phyloP scores from a whole-genome alignment of 2,329 filamentous ascomycete genomes.

The Pseudogymnoascus sp. region DNA sequence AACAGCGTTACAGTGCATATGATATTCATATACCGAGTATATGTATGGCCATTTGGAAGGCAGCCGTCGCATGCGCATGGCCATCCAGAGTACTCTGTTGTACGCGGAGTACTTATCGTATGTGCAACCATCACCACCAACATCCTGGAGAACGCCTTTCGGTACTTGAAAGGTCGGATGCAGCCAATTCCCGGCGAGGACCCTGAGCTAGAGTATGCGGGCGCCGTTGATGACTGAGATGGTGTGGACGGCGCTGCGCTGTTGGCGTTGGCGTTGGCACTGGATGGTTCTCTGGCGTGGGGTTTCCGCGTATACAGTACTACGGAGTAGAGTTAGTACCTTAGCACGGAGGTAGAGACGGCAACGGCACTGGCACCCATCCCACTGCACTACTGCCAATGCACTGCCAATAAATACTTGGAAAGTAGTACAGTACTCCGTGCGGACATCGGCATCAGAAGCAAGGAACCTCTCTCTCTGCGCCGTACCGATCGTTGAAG shows the following conservation, averaged over 20 bases:
- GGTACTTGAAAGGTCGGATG: slow-evolving; percentile 3
- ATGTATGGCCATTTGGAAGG: neutral
- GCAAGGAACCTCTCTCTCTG: neutral
- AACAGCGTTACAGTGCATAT: slow-evolving; percentile 7
- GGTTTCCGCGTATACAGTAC: neutral
- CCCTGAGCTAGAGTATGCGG: slow-evolving; percentile 4
- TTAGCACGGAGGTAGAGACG: slow-evolving; percentile 1
- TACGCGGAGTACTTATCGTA: neutral
- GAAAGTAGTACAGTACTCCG: neutral
- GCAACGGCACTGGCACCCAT: neutral
- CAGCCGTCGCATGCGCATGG: slow-evolving; percentile 3
- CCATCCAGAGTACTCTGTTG: neutral
- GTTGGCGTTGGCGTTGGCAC: neutral
- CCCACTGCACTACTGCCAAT: neutral
- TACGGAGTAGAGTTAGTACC: neutral
- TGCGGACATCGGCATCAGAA: neutral
- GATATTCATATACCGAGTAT: neutral
- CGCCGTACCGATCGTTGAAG: neutral
- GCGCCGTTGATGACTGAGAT: slow-evolving; percentile 6
- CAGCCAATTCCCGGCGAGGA: slow-evolving; percentile 4
- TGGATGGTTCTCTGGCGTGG: neutral
- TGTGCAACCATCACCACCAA: neutral
- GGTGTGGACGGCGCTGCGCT: neutral
- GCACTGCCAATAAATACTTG: neutral
- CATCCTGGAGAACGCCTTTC: neutral